Evolutionary conservation across 345 rosid genomes (phyloP).

Genomic region (Dipteronia sinensis): DNA sequence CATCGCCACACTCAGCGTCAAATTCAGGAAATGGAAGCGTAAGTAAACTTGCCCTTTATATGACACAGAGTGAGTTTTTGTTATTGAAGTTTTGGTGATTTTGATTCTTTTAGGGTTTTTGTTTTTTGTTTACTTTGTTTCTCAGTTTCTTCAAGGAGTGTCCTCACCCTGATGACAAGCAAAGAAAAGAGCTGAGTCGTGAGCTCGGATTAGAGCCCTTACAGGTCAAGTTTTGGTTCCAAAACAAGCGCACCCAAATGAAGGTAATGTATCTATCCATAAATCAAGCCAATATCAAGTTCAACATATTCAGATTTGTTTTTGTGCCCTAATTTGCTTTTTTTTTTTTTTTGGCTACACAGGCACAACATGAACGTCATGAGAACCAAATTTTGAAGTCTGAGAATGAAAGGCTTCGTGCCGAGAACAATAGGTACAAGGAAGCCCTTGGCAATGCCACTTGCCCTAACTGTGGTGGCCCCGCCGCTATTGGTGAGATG

Average conservation of each 20-base stretch:
- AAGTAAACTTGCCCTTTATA: conserved; percentile 23
- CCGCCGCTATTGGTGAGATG: conserved; percentile 87
- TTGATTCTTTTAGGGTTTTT: neutral
- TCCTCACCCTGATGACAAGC: conserved; percentile 97
- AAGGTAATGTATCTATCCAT: conserved; percentile 50
- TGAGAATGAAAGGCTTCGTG: conserved; percentile 85
- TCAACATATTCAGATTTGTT: no score
- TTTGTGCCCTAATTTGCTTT: neutral
- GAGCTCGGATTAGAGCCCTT: conserved; percentile 78
- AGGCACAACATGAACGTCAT: conserved; percentile 90
- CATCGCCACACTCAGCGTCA: conserved; percentile 95
- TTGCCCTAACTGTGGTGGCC: conserved; percentile 93
- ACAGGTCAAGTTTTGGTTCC: conserved; percentile 98
- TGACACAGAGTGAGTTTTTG: neutral
- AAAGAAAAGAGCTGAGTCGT: conserved; percentile 82
- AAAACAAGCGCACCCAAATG: conserved; percentile 97
- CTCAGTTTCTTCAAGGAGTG: conserved; percentile 87
- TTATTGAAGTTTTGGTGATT: neutral
- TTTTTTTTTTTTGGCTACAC: neutral
- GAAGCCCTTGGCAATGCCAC: conserved; percentile 74
- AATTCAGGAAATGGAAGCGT: conserved; percentile 97
- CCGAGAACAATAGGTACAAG: conserved; percentile 75
- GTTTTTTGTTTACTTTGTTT: neutral
- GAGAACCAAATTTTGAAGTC: conserved; percentile 78
- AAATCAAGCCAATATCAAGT: no score